These are phyloP conservation scores for Prunus armeniaca DNA, from an alignment of 306 rosid species.

Conservation along the genomic window DNA sequence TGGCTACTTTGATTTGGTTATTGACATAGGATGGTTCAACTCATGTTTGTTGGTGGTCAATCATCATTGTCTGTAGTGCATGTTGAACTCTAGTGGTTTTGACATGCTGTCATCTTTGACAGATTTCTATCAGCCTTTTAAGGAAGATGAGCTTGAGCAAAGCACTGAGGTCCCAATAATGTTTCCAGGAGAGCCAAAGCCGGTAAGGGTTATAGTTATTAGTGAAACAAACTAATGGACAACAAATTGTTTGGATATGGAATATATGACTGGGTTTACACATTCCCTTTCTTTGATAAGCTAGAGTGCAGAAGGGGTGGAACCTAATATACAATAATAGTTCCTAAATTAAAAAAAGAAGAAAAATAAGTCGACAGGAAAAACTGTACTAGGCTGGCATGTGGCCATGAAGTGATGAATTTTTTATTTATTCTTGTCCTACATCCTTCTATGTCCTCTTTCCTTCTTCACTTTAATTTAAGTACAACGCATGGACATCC, in stretches of 20 bases:
- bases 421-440: not conserved
- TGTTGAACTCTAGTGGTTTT: not conserved
- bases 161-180: slow-evolving; percentile 84
- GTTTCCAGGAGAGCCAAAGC: slow-evolving; percentile 66
- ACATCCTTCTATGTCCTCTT: not conserved
- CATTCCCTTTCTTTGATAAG: not conserved
- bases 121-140: slow-evolving; percentile 85
- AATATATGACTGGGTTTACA: not conserved
- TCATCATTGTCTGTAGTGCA: not conserved
- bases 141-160: slow-evolving; percentile 82
- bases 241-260: slow-evolving; percentile 2
- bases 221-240: slow-evolving; percentile 7
- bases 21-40: not conserved
- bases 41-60: not conserved
- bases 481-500: not conserved
- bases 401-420: not conserved
- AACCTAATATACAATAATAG: not conserved
- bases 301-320: not conserved
- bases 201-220: slow-evolving; percentile 44
- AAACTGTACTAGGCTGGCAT: not conserved
- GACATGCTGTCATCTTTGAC: slow-evolving; percentile 18
- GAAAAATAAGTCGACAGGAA: not conserved
- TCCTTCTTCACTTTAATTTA: not conserved
- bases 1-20: not conserved
- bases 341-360: not conserved